Conservation (phyloP, 371 early-diverging fungal species). For the Mortierella sp. region DNA sequence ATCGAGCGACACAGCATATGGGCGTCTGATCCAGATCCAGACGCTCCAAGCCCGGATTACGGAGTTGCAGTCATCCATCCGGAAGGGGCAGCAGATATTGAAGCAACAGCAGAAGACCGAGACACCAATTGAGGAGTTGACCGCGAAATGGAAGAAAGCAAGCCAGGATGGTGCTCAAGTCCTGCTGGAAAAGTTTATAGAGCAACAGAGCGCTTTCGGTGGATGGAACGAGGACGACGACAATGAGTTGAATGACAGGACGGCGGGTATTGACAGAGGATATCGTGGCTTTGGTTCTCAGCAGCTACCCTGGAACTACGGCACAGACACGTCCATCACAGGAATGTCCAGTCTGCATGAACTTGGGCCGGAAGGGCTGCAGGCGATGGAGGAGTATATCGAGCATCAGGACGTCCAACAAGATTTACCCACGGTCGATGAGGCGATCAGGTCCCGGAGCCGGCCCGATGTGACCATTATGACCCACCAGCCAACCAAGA, state of each 20-base stretch:
- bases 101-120: constrained; percentile 32
- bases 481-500: background rate
- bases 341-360: background rate
- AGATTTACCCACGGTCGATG: constrained; percentile 52
- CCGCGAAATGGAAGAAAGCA: constrained; percentile 46
- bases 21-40: constrained; percentile 24
- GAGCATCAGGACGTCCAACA: constrained; percentile 38
- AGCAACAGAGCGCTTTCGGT: constrained; percentile 34
- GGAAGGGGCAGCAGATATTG: constrained; percentile 33
- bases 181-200: constrained; percentile 32
- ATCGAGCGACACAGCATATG: background rate
- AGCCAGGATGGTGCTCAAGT: constrained; percentile 41
- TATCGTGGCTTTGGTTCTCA: background rate
- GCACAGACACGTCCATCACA: background rate
- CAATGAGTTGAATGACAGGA: background rate
- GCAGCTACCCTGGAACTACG: background rate
- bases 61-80: constrained; percentile 41
- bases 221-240: background rate
- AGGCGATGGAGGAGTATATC: constrained; percentile 32
- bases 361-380: constrained; percentile 7
- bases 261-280: background rate
- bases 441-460: constrained; percentile 25
- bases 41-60: constrained; percentile 18
- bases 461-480: constrained; percentile 7
- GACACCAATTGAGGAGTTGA: constrained; percentile 33